Evolutionary conservation across 371 early-diverging fungal species (phyloP).

Genomic region (Apophysomyces sp.): DNA sequence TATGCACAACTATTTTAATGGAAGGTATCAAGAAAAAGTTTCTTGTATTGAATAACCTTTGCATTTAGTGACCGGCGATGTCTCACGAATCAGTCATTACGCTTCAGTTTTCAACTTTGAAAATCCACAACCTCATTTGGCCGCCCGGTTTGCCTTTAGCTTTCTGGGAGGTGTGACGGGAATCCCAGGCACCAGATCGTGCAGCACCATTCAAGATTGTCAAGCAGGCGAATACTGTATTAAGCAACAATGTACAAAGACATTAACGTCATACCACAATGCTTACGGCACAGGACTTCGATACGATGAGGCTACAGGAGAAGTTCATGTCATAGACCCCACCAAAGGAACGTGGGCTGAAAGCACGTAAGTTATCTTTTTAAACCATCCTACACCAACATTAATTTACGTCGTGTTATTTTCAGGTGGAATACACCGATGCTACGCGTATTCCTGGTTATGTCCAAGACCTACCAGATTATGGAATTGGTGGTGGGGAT

Average conservation of each 20-base stretch:
- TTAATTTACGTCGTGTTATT: not conserved
- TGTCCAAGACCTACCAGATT: constrained; percentile 54
- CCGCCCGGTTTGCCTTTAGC: constrained; percentile 42
- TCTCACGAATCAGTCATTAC: constrained; percentile 41
- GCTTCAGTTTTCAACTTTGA: constrained; percentile 40
- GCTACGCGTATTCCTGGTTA: constrained; percentile 57
- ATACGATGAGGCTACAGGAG: constrained; percentile 48
- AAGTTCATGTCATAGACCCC: constrained; percentile 57
- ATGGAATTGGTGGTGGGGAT: constrained; percentile 66
- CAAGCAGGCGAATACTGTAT: constrained; percentile 48
- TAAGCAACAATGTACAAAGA: constrained; percentile 48
- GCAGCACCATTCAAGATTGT: constrained; percentile 40
- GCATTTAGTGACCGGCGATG: constrained; percentile 23
- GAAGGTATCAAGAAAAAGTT: constrained; percentile 26
- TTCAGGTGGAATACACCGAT: constrained; percentile 54
- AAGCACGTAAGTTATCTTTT: constrained; percentile 60
- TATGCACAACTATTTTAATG: constrained; percentile 58
- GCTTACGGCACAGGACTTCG: constrained; percentile 75
- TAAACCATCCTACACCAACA: not conserved
- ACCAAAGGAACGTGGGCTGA: constrained; percentile 69
- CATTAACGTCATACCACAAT: constrained; percentile 64
- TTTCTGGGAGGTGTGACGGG: constrained; percentile 60
- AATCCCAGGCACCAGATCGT: constrained; percentile 16
- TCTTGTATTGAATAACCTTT: not conserved
- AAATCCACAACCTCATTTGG: constrained; percentile 36